phyloP scores from a whole-genome alignment of 1,284 basidiomycete species.

The Fomes fomentarius region DNA sequence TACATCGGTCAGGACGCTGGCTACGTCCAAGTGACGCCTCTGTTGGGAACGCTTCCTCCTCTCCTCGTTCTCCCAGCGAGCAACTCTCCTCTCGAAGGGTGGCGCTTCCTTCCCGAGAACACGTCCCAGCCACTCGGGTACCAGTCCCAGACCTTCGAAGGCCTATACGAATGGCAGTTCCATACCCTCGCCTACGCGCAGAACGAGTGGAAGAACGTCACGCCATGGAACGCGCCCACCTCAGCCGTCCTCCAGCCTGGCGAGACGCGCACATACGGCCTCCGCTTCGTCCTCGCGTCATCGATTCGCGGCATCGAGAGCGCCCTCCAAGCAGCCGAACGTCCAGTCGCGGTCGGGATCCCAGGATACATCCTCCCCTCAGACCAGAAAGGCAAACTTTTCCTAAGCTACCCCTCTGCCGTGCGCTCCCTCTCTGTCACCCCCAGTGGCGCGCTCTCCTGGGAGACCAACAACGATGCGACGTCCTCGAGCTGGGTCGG shows the following conservation, averaged over 20 bases:
- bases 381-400: slow-evolving; percentile 55
- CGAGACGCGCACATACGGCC: slow-evolving; percentile 54
- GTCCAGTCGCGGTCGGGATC: slow-evolving; percentile 56
- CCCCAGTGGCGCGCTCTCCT: slow-evolving; percentile 52
- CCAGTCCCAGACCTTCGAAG: slow-evolving; percentile 65
- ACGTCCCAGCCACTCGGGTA: slow-evolving; percentile 50
- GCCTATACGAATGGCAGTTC: slow-evolving; percentile 63
- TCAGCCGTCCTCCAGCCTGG: slow-evolving; percentile 52
- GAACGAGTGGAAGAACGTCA: slow-evolving; percentile 55
- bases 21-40: slow-evolving; percentile 53
- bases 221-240: slow-evolving; percentile 59
- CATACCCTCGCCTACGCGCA: slow-evolving; percentile 61
- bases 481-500: slow-evolving; percentile 48
- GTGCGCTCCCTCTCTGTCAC: slow-evolving; percentile 47
- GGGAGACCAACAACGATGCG: slow-evolving; percentile 47
- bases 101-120: slow-evolving; percentile 58
- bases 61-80: slow-evolving; percentile 53
- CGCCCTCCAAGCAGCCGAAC: slow-evolving; percentile 43
- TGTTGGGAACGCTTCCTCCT: slow-evolving; percentile 57
- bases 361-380: slow-evolving; percentile 57
- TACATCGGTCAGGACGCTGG: slow-evolving; percentile 63
- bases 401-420: slow-evolving; percentile 48
- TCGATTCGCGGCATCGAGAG: slow-evolving; percentile 56
- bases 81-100: slow-evolving; percentile 58
- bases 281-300: slow-evolving; percentile 52